Base-by-base conservation (phyloP, 768 basidiomycete genomes). In the Pleurotus tuber-regium region DNA sequence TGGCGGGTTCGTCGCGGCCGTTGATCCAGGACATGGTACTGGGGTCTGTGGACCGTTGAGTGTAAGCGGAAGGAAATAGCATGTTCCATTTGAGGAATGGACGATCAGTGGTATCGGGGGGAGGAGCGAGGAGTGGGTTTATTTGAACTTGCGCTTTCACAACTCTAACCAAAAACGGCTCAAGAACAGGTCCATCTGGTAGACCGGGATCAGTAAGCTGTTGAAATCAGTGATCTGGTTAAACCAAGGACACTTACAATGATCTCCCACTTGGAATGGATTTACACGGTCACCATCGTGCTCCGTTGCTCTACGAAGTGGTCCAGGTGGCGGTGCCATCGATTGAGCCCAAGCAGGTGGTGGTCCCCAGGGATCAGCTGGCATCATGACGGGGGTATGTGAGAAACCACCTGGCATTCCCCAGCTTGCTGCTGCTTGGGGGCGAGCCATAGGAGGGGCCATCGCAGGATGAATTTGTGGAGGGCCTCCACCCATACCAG, bases 11-110 rank as follows among this genome's bases (percentile, higher is more conserved):
- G 11, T 75, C 70, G 10, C 87, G 79, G 5, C 88, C 87, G 26
- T 69, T 72, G 3, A 78, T 72, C 88, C 88, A 90, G 0, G 87
- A 87, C 19, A 80, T 70, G 33, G 77, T 72, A 2, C 69, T 55
- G 3, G 76, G 71, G 52, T 89, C 88, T n/a, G 70, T 74, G 3
- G 83, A 86, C 51, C 83, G 78, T 57, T 78, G 78, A 49, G 83
- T 82, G 53, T 80, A 74, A 33, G 73, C 77, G 4, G 85, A 77
- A 4, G 72, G 69, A 62, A 82, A 87, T 35, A 86, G 74, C 83
- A 90, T 86, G 66, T 87, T 86, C 86, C 87, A 89, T 41, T 77
- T 79, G 38, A 90, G 68, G 61, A 79, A 78, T 4, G 76, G 74
- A 23, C 69, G 65, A 1, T 78, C 74, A 3, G 64, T 63, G 7